Evolutionary conservation across 1,284 basidiomycete genomes (phyloP), one percentile per base, ranked within the genome.

Genomic region (Mycena sp.): DNA sequence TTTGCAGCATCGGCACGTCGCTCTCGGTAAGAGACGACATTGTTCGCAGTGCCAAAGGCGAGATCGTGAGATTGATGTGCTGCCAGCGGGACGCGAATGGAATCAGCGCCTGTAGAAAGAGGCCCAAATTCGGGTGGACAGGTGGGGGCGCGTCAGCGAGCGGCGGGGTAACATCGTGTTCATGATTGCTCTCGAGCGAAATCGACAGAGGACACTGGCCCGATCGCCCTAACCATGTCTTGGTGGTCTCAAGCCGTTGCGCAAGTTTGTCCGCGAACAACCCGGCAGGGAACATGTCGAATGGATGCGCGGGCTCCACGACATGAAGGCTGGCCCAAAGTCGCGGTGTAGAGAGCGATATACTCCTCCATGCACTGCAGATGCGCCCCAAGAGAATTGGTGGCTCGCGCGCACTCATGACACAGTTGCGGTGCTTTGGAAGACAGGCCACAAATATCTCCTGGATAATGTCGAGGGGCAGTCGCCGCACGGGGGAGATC

Each of bases 391-490:
- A 49, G 17, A 65, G 25, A 4, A 65, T 32, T 9, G 63, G 63
- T 3, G 58, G 46, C 35, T 64, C 63, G 3, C 1, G 26, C 5
- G 40, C 44, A 38, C 58, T 64, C 63, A 61, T 64, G 4, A 50
- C 43, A 6, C 67, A 58, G 29, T 68, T 68, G 9, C 67, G 52
- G 40, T 59, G 46, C 1, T 54, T 55, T 3, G 69, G 69, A 11
- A 69, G 58, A 51, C 69, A 70, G n/a, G 61, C 59, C 3, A 67
- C 17, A 40, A 71, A 71, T 29, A 71, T 68, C 25, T 60, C 63
- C 28, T 54, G 48, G 6, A 71, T 54, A 3, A 71, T 40, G 19
- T 71, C 66, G 14, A 50, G 41, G 4, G 69, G 63, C 0, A 70
- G 30, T 16, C 61, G 40, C 14, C 62, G 56, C 3, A 37, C 29